Percentiles rank a stretch among this genome's conserved stretches.
Conservation (phyloP, 2,329 filamentous ascomycete genomes). For the Epichloe gansuensis region DNA sequence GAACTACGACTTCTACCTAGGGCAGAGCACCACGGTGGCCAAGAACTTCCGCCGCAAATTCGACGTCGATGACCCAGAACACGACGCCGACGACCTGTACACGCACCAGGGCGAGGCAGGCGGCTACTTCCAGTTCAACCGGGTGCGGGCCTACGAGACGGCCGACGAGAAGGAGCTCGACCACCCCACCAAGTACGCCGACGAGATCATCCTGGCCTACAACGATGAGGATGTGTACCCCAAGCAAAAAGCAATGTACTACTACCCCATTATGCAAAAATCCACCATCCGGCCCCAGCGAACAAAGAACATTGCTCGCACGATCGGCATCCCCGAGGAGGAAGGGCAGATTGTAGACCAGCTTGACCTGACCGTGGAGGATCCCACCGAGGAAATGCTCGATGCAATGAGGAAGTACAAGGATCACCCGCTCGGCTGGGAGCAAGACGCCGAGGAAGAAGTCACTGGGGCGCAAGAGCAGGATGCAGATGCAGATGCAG, state of each 20-base stretch:
- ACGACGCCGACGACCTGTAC: constrained; percentile 42
- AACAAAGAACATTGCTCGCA: constrained; percentile 49
- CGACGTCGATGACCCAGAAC: constrained; percentile 42
- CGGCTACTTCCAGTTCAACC: constrained; percentile 47
- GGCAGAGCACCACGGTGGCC: constrained; percentile 34
- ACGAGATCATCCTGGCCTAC: constrained; percentile 50
- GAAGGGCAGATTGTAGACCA: constrained; percentile 42
- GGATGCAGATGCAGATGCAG: not conserved
- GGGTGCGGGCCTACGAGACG: constrained; percentile 53
- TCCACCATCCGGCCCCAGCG: constrained; percentile 50
- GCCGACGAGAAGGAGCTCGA: constrained; percentile 44
- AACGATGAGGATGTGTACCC: constrained; percentile 40
- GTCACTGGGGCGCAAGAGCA: constrained; percentile 12
- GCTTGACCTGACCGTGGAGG: constrained; percentile 41
- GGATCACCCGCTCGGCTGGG: constrained; percentile 37
- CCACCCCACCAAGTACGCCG: constrained; percentile 47
- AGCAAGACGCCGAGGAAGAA: constrained; percentile 27
- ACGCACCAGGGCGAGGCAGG: constrained; percentile 34
- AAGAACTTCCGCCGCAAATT: constrained; percentile 49
- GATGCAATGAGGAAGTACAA: constrained; percentile 41
- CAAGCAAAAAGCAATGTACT: constrained; percentile 48
- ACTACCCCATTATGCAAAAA: constrained; percentile 57
- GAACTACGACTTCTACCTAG: constrained; percentile 57
- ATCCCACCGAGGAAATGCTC: constrained; percentile 41
- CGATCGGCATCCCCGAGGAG: constrained; percentile 30